Evolutionary conservation across 192 early-diverging fungal species (phyloP), one percentile per base, ranked within the genome.

Genomic region (Podila verticillata): DNA sequence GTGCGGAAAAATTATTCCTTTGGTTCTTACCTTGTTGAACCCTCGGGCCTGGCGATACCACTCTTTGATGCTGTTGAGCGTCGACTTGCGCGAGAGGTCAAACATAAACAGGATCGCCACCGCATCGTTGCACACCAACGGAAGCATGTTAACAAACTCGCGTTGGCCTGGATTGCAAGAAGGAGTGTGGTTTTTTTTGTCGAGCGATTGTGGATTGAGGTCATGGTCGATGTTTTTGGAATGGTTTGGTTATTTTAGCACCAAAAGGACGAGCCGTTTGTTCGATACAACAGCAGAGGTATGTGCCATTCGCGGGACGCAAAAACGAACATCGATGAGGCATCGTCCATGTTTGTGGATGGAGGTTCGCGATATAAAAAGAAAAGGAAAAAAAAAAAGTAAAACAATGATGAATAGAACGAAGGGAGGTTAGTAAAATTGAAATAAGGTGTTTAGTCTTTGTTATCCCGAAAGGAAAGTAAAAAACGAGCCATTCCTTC

Each of bases 141-240:
- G 97, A 32, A 98, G 84, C 97, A 98, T 98, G 75, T 95, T 97
- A 48, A 97, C 92, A 83, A 98, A 98, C 83, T 98, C 97, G 7
- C 93, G 90, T 74, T 98, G 96, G 15, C 97, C 94, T 95, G 71
- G 51, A 54, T 9, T 47, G 44, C 15, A 5, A n/a, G 19, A 5
- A n/a, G 0, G 51, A 24, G 35, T 7, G 57, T 47, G 36, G 39
- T 61, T 56, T 32, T 31, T n/a, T 26, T 31, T 19, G 59, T 74
- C 39, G 17, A 34, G 32, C 2, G 32, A 5, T 2, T 5, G 32
- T 6, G 32, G 6, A 34, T 2, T 7, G 28, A 34, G 17, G 34
- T 57, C 15, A 15, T 35, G 29, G 75, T 87, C 78, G 22, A 54
- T 19, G 47, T 57, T 24, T n/a, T 54, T 54, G 17, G 20, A 24